Conservation (phyloP, 495 filamentous ascomycete species). For the Penicillium cosmopolitanum region DNA sequence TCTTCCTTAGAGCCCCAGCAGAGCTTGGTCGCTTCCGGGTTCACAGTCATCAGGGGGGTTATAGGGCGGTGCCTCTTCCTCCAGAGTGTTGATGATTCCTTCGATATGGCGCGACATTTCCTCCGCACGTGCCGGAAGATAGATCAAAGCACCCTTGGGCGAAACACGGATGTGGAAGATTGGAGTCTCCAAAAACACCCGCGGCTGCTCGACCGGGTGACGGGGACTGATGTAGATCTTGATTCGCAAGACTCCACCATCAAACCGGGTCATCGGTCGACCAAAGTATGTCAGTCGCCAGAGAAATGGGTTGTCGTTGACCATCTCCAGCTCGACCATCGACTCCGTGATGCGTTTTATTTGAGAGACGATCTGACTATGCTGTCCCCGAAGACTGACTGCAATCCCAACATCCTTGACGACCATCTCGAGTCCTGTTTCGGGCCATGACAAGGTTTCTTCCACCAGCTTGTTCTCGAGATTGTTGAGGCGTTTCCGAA, state of each 20-base stretch:
- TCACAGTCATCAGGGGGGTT: slow-evolving; percentile 88
- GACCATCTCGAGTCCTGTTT: slow-evolving; percentile 64
- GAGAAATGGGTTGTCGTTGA: slow-evolving; percentile 59
- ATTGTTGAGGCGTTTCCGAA: slow-evolving; percentile 66
- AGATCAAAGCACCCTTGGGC: slow-evolving; percentile 77
- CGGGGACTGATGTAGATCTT: slow-evolving; percentile 80
- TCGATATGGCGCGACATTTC: slow-evolving; percentile 86
- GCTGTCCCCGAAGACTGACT: slow-evolving; percentile 79
- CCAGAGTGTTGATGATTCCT: slow-evolving; percentile 78
- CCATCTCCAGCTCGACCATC: slow-evolving; percentile 73
- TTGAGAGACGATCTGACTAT: slow-evolving; percentile 76
- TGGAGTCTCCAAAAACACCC: slow-evolving; percentile 76
- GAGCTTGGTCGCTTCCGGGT: slow-evolving; percentile 82
- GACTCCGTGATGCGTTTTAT: slow-evolving; percentile 69
- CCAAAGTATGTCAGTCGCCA: slow-evolving; percentile 82
- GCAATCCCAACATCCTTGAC: slow-evolving; percentile 74
- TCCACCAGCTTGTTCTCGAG: slow-evolving; percentile 70
- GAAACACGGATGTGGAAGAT: slow-evolving; percentile 92
- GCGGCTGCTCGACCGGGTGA: slow-evolving; percentile 90
- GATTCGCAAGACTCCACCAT: slow-evolving; percentile 87
- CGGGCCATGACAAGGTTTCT: slow-evolving; percentile 73
- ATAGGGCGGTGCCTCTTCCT: slow-evolving; percentile 85
- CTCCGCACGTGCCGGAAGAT: slow-evolving; percentile 72
- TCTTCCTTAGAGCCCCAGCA: slow-evolving; percentile 85
- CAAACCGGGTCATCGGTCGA: slow-evolving; percentile 88